Evolutionary conservation across 2,329 filamentous ascomycete genomes (phyloP).

Genomic region (Fusarium robinianum): DNA sequence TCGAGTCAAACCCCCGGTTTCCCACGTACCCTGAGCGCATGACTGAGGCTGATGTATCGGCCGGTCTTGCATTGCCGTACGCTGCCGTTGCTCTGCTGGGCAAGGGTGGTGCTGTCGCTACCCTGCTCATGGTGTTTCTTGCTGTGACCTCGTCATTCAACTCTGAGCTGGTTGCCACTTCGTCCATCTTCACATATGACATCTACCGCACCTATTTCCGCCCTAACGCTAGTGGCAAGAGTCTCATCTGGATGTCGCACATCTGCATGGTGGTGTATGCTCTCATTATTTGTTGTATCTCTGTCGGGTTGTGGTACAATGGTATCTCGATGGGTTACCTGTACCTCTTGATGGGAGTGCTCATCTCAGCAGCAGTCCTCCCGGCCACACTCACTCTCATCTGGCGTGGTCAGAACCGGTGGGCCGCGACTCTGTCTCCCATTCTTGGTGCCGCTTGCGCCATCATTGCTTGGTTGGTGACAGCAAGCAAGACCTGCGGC

Average conservation of each 20-base stretch:
- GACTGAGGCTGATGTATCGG: constrained; percentile 72
- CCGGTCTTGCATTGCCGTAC: constrained; percentile 81
- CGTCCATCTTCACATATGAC: constrained; percentile 85
- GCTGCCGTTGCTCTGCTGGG: constrained; percentile 82
- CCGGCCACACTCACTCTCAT: constrained; percentile 79
- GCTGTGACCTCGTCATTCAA: constrained; percentile 85
- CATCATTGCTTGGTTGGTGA: constrained; percentile 76
- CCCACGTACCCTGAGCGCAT: constrained; percentile 76
- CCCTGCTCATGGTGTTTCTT: constrained; percentile 84
- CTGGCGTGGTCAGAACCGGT: constrained; percentile 77
- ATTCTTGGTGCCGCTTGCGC: constrained; percentile 67
- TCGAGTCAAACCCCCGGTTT: constrained; percentile 74
- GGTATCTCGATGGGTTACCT: constrained; percentile 86
- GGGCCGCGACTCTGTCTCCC: constrained; percentile 69
- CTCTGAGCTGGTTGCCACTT: constrained; percentile 83
- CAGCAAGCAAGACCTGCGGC: constrained; percentile 70
- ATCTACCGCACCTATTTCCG: constrained; percentile 87
- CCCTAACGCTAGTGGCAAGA: constrained; percentile 71
- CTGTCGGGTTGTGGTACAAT: constrained; percentile 72
- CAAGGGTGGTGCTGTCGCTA: constrained; percentile 77
- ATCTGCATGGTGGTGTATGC: constrained; percentile 71
- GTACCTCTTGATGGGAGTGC: constrained; percentile 87
- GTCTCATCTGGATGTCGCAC: constrained; percentile 80
- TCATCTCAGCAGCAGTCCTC: constrained; percentile 82
- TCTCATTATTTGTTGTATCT: constrained; percentile 75